Evolutionary conservation across 768 basidiomycete species (phyloP).

Genomic region (Collybia mongolica): DNA sequence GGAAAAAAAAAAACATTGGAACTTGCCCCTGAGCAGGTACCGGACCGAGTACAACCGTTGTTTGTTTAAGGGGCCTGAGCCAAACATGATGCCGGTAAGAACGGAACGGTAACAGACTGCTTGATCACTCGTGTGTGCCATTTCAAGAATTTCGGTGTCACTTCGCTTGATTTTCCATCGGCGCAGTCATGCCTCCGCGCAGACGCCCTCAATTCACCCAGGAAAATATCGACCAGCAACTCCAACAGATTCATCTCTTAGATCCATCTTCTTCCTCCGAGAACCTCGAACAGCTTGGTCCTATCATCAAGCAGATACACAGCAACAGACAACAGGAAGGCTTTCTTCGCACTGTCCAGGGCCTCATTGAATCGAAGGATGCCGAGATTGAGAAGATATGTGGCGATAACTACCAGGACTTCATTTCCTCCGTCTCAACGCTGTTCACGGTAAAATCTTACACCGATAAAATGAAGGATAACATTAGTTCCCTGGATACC

Average conservation of each 20-base stretch:
- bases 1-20: background rate
- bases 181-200: slow-evolving; percentile 68
- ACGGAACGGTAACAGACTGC: background rate
- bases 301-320: slow-evolving; percentile 93
- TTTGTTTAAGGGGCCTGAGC: slow-evolving; percentile 33
- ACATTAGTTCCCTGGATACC: slow-evolving; percentile 84
- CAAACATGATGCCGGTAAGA: slow-evolving; percentile 32
- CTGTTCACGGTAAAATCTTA: slow-evolving; percentile 95
- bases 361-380: slow-evolving; percentile 93
- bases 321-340: slow-evolving; percentile 84
- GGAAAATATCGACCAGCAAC: slow-evolving; percentile 84
- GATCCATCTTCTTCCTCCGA: slow-evolving; percentile 88
- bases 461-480: slow-evolving; percentile 90
- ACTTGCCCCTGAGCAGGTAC: too few relatives aligned
- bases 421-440: slow-evolving; percentile 95
- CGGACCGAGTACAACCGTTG: slow-evolving; percentile 11
- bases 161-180: slow-evolving; percentile 16
- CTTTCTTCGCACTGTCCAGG: slow-evolving; percentile 82
- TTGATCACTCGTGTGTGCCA: background rate
- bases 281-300: slow-evolving; percentile 93
- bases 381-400: slow-evolving; percentile 96
- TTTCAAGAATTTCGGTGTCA: background rate
- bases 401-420: slow-evolving; percentile 96
- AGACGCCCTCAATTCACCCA: slow-evolving; percentile 75
- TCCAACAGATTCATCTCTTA: slow-evolving; percentile 88